Conservation (phyloP, 2,329 filamentous ascomycete species). For the Magnaporthiopsis rhizophila region DNA sequence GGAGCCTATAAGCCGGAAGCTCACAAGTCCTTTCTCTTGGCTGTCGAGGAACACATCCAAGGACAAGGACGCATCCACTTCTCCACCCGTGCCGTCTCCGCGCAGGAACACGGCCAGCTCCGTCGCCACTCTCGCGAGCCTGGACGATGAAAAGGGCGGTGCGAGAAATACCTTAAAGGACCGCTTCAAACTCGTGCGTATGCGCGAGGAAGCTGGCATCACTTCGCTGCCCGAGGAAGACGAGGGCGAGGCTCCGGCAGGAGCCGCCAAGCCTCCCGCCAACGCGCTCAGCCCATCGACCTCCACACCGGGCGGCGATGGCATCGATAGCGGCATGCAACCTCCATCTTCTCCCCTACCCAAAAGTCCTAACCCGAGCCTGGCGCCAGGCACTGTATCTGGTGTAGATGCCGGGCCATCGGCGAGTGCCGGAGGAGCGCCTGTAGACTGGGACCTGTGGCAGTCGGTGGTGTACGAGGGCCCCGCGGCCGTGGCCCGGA, state of each 20-base stretch:
- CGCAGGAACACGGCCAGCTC: constrained; percentile 74
- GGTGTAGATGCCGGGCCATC: constrained; percentile 72
- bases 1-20: constrained; percentile 49
- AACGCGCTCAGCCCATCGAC: constrained; percentile 10
- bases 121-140: constrained; percentile 66
- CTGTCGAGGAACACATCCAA: constrained; percentile 60
- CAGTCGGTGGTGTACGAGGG: constrained; percentile 93
- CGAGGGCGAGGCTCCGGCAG: constrained; percentile 18
- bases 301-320: not conserved
- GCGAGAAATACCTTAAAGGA: constrained; percentile 61
- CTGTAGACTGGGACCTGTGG: constrained; percentile 99
- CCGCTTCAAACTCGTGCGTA: constrained; percentile 67
- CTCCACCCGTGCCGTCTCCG: constrained; percentile 38
- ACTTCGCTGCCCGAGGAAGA: constrained; percentile 44
- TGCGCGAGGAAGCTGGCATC: constrained; percentile 64
- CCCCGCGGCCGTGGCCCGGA: constrained; percentile 76
- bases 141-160: constrained; percentile 56
- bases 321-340: constrained; percentile 19
- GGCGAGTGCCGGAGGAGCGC: constrained; percentile 52
- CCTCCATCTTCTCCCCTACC: constrained; percentile 44
- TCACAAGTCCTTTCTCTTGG: constrained; percentile 84
- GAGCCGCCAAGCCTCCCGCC: constrained; percentile 7
- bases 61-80: constrained; percentile 47
- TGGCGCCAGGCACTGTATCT: constrained; percentile 79
- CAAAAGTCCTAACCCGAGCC: constrained; percentile 55